Conservation (phyloP, 2,329 filamentous ascomycete species). For the Alternaria sp. region DNA sequence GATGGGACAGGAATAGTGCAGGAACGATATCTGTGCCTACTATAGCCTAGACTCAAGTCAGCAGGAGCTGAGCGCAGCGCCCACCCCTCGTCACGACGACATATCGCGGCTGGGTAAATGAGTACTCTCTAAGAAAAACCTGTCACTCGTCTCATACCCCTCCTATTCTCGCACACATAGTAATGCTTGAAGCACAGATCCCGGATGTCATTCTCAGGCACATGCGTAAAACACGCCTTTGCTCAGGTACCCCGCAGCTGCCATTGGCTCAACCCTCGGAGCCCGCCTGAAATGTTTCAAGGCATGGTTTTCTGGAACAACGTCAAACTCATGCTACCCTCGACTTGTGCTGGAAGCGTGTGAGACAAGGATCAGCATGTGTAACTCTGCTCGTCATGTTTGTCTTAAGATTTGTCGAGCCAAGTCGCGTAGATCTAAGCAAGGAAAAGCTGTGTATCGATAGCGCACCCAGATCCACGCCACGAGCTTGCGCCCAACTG, state of each 20-base stretch:
- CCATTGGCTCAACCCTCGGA: slow-evolving; percentile 3
- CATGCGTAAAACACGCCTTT: not conserved
- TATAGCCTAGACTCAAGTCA: not conserved
- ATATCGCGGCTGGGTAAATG: not conserved
- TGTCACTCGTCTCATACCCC: slow-evolving; percentile 4
- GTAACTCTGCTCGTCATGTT: not conserved
- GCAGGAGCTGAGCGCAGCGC: slow-evolving; percentile 1
- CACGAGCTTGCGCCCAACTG: slow-evolving; percentile 2
- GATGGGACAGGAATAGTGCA: slow-evolving; percentile 1
- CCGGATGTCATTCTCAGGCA: not conserved
- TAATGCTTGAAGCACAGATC: not conserved
- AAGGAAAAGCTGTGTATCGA: slow-evolving; percentile 6
- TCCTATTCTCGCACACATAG: not conserved
- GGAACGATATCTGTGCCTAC: not conserved
- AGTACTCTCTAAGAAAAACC: not conserved
- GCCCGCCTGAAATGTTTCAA: slow-evolving; percentile 5
- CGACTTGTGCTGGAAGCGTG: not conserved
- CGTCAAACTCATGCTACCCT: slow-evolving; percentile 5
- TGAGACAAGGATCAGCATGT: slow-evolving; percentile 1
- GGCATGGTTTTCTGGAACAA: slow-evolving; percentile 1
- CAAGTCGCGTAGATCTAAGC: not conserved
- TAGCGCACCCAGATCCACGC: slow-evolving; percentile 1
- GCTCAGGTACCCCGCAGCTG: slow-evolving; percentile 10
- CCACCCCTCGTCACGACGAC: not conserved
- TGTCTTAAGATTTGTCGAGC: not conserved